A percentile compares a stretch with the other conserved stretches of the same genome.
Evolutionary conservation across 495 filamentous ascomycete species (phyloP).

Genomic region (Oleoguttula mirabilis): DNA sequence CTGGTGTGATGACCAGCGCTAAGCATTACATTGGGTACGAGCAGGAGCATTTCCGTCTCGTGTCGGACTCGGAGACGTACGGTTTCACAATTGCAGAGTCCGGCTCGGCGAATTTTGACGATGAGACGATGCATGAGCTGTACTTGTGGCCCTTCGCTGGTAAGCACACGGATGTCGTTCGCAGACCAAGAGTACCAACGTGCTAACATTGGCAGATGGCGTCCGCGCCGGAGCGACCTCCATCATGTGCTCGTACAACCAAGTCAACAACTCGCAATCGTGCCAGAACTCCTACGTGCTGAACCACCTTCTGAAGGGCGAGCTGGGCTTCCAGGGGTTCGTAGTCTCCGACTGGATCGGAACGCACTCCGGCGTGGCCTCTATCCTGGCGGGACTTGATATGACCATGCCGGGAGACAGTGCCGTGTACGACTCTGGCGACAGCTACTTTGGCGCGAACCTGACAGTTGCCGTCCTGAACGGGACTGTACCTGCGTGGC

Average conservation of each 20-base stretch:
- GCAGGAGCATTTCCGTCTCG: conserved; percentile 61
- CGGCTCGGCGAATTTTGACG: conserved; percentile 78
- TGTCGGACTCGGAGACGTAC: background rate
- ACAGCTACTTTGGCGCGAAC: conserved; percentile 75
- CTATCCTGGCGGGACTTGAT: conserved; percentile 74
- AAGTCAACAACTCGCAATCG: conserved; percentile 60
- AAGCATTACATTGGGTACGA: conserved; percentile 33
- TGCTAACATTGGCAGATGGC: conserved; percentile 55
- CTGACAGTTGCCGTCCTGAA: conserved; percentile 78
- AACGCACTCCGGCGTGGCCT: conserved; percentile 68
- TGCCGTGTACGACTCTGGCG: conserved; percentile 53
- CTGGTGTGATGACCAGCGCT: conserved; percentile 29
- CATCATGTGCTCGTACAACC: conserved; percentile 86
- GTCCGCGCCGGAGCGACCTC: conserved; percentile 31
- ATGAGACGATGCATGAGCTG: conserved; percentile 85
- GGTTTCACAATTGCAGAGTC: background rate
- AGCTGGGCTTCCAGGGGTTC: conserved; percentile 91
- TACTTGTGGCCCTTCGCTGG: too few relatives aligned
- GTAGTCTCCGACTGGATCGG: conserved; percentile 82
- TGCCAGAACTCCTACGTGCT: conserved; percentile 60
- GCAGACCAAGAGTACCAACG: too few relatives aligned
- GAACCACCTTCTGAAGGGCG: conserved; percentile 77
- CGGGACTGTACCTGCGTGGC: conserved; percentile 78
- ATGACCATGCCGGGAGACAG: conserved; percentile 90
- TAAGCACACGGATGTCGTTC: too few relatives aligned